phyloP scores from a whole-genome alignment of 2,329 filamentous ascomycete genomes.

The Paracamarosporium sp. region DNA sequence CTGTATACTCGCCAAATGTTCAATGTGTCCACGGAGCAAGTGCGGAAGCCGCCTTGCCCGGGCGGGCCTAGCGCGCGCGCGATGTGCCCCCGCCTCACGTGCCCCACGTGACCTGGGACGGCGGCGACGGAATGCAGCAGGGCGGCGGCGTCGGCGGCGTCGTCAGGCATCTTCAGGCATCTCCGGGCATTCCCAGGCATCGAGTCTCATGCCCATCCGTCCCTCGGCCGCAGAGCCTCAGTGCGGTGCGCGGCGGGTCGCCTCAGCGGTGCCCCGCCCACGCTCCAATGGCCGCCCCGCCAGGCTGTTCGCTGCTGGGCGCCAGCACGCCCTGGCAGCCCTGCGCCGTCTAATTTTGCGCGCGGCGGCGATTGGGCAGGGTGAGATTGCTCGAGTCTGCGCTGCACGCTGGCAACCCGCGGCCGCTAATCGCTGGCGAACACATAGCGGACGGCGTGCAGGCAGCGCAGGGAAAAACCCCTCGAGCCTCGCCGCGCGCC shows the following conservation, averaged over 20 bases:
- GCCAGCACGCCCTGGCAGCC: slow-evolving; percentile 42
- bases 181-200: neutral
- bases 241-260: slow-evolving; percentile 15
- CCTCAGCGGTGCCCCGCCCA: slow-evolving; percentile 30
- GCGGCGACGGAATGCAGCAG: too few relatives aligned
- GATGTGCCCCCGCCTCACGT: slow-evolving; percentile 17
- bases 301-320: slow-evolving; percentile 37
- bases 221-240: slow-evolving; percentile 17
- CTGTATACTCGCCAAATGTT: slow-evolving; percentile 42
- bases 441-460: slow-evolving; percentile 38
- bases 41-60: slow-evolving; percentile 6
- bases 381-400: slow-evolving; percentile 45
- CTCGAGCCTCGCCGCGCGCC: slow-evolving; percentile 43
- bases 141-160: too few relatives aligned
- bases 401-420: slow-evolving; percentile 31
- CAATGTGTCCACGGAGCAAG: slow-evolving; percentile 41
- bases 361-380: slow-evolving; percentile 42
- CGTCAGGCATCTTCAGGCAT: neutral
- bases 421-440: slow-evolving; percentile 44
- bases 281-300: slow-evolving; percentile 37
- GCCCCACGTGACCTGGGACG: too few relatives aligned
- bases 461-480: slow-evolving; percentile 39
- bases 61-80: neutral
- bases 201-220: neutral
- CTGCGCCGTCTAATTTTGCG: slow-evolving; percentile 42